phyloP scores from a whole-genome alignment of 2,329 filamentous ascomycete genomes.

The Albifimbria verrucaria region DNA sequence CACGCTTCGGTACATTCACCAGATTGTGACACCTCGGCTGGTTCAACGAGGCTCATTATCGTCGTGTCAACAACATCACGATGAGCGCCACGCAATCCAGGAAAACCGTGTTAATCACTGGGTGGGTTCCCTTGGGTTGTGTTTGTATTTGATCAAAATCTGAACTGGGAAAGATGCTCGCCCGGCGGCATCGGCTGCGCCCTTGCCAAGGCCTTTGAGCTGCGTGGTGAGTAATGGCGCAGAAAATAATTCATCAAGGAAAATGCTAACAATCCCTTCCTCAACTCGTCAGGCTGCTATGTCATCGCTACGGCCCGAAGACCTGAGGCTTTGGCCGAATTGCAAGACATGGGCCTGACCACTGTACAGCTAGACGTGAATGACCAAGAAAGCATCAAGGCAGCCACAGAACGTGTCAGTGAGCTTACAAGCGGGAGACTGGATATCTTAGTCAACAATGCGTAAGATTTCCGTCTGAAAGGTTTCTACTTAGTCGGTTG shows the following conservation, averaged over 20 bases:
- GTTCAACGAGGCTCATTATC: no score
- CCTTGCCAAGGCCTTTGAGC: conserved; percentile 46
- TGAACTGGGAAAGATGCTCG: conserved; percentile 38
- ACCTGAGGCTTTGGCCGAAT: conserved; percentile 10
- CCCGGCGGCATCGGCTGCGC: conserved; percentile 49
- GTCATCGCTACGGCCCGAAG: conserved; percentile 16
- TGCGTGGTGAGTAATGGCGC: conserved; percentile 16
- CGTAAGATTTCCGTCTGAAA: conserved; percentile 8
- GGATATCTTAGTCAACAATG: conserved; percentile 42
- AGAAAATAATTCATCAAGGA: neutral
- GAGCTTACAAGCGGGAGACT: conserved; percentile 32
- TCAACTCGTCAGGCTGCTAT: conserved; percentile 12
- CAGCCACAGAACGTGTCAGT: conserved; percentile 26
- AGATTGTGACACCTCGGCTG: no score
- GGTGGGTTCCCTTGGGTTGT: neutral
- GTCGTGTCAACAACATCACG: neutral
- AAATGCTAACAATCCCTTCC: conserved; percentile 1
- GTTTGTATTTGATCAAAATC: neutral
- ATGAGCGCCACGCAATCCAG: conserved; percentile 26
- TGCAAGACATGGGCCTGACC: conserved; percentile 10
- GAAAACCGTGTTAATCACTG: conserved; percentile 9
- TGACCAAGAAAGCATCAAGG: conserved; percentile 26
- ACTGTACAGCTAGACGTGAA: conserved; percentile 38
- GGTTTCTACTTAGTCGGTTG: neutral
- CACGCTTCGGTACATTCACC: no score